phyloP scores from a whole-genome alignment of 2,329 filamentous ascomycete species.

The Beauveria sp. region DNA sequence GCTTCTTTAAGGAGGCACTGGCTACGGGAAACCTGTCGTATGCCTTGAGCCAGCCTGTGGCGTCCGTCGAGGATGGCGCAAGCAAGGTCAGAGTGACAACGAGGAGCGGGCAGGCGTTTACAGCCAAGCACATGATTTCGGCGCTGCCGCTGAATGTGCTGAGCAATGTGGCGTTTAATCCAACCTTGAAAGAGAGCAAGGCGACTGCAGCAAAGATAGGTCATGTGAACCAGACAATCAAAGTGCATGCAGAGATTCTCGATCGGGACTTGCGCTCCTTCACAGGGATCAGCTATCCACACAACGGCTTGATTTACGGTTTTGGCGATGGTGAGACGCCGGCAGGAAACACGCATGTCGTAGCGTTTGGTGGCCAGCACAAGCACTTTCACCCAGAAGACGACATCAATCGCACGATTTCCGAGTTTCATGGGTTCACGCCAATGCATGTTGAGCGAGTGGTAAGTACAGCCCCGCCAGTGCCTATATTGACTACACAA shows the following conservation, averaged over 20 bases:
- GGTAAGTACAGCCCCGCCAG: constrained; percentile 13
- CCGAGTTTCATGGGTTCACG: constrained; percentile 27
- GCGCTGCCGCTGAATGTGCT: constrained; percentile 39
- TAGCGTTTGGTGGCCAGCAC: constrained; percentile 34
- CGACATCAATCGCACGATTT: constrained; percentile 25
- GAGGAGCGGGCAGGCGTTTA: constrained; percentile 22
- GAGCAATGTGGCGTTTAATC: constrained; percentile 31
- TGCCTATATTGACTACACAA: too few species aligned
- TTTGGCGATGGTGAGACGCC: constrained; percentile 38
- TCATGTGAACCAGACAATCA: constrained; percentile 38
- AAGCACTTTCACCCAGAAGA: constrained; percentile 38
- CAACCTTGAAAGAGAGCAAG: constrained; percentile 29
- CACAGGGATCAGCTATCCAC: constrained; percentile 34
- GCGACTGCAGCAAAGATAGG: constrained; percentile 28
- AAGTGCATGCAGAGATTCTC: constrained; percentile 37
- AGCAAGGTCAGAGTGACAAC: constrained; percentile 26
- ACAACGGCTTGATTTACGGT: constrained; percentile 34
- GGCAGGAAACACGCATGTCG: constrained; percentile 39
- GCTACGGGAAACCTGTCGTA: constrained; percentile 32
- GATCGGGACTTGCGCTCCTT: constrained; percentile 34
- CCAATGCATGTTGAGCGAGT: constrained; percentile 23
- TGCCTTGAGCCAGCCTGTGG: constrained; percentile 31
- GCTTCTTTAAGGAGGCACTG: constrained; percentile 36
- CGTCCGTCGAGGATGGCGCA: constrained; percentile 21
- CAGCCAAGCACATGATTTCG: constrained; percentile 28